Base-by-base conservation (phyloP, 2,329 filamentous ascomycete genomes). In the Westerdykella ornata region DNA sequence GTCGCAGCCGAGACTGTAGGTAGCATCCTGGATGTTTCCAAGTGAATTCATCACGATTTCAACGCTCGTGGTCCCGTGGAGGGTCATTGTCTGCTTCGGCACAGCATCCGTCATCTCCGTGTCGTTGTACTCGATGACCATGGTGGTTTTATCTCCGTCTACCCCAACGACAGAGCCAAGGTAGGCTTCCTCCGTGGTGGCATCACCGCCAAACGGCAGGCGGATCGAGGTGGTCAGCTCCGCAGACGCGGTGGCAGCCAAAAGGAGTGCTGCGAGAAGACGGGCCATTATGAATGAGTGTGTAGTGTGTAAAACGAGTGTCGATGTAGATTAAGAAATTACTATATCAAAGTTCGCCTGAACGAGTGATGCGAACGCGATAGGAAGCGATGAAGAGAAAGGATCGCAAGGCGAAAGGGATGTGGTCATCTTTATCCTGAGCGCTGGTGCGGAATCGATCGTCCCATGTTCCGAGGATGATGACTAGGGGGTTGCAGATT, bases 141-240 rank as follows among this genome's bases (percentile, higher is more conserved):
- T 20, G 15, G 54, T 57, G 9, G 51, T 54, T 16, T 45, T 46
- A 14, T 52, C 57, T 7, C 48, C 47, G 7, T 48, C 33, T 15
- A 46, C 47, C 2, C 42, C 44, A 17, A 63, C 36, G 4, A 62
- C 50, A 1, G 58, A 60, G 9, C 37, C 58, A 18, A 51, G 19
- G 39, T 53, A 56, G 2, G 42, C 45, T 7, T 47, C 29, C 6
- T 52, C 41, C 3, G 39, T 29, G 16, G 43, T 42, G 22, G 26
- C 22, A 26, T 18, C 42, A 38, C 39, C 31, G 34, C n/a, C 41
- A 35, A 20, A 52, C 41, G 57, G 56, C 37, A 60, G 38, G 54
- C 58, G 60, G 9, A 59, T 48, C 2, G 56, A 55, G 6, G 59
- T 61, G 4, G 58, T 62, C 12, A 59, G 16, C 18, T 56, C 39